Evolutionary conservation across 768 basidiomycete species (phyloP).

Genomic region (Lentinula lateritia): DNA sequence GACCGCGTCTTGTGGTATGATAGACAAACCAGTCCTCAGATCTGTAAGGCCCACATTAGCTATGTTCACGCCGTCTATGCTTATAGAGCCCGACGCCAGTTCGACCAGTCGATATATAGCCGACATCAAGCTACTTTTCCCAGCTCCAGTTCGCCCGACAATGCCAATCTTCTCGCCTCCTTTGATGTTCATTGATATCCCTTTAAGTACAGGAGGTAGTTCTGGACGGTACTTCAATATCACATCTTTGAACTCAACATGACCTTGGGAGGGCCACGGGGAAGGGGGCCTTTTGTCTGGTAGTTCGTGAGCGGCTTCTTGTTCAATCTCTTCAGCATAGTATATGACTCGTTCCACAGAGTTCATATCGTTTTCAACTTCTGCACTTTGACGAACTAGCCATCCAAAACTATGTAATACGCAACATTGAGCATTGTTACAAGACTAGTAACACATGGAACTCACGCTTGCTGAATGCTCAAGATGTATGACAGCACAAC

Average conservation of each 20-base stretch:
- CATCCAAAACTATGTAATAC: conserved; percentile 51
- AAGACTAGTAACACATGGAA: neutral
- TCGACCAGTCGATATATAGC: conserved; percentile 86
- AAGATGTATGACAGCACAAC: conserved; percentile 76
- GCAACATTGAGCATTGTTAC: neutral
- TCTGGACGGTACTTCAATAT: conserved; percentile 82
- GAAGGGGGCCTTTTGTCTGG: conserved; percentile 52
- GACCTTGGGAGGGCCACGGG: conserved; percentile 73
- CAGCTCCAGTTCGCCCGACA: conserved; percentile 50
- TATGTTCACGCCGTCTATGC: conserved; percentile 80
- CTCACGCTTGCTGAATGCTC: conserved; percentile 63
- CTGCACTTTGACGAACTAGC: conserved; percentile 73
- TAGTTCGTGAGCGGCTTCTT: conserved; percentile 70
- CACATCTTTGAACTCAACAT: conserved; percentile 69
- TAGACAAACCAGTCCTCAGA: conserved; percentile 61
- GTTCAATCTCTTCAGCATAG: conserved; percentile 76
- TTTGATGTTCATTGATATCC: conserved; percentile 62
- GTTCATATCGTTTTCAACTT: conserved; percentile 94
- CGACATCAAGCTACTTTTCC: conserved; percentile 88
- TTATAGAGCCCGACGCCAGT: conserved; percentile 64
- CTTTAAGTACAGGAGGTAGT: conserved; percentile 84
- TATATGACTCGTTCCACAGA: conserved; percentile 81
- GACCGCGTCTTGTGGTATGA: conserved; percentile 83
- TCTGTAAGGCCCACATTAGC: conserved; percentile 75
- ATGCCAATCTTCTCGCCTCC: conserved; percentile 91